phyloP scores from a whole-genome alignment of 2,329 filamentous ascomycete species.

The Scedosporium apiospermum region DNA sequence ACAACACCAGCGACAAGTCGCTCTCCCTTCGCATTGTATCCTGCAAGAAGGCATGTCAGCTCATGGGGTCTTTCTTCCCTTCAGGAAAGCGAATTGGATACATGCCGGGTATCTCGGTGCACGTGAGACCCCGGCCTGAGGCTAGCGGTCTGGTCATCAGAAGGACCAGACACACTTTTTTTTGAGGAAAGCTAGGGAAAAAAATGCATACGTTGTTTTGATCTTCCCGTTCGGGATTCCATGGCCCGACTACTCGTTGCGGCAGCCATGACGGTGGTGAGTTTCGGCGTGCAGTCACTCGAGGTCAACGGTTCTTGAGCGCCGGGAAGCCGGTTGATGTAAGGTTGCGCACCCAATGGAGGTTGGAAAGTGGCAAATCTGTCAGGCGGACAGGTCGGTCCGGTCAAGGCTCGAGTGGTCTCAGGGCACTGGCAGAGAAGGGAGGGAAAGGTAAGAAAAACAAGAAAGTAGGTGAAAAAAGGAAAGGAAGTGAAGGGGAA shows the following conservation, averaged over 20 bases:
- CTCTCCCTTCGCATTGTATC: conserved; percentile 86
- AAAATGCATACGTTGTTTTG: conserved; percentile 65
- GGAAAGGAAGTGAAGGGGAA: conserved; percentile 7
- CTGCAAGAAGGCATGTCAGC: conserved; percentile 35
- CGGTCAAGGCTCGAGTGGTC: neutral
- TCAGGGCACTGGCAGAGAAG: neutral
- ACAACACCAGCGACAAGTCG: conserved; percentile 92
- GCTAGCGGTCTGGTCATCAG: neutral
- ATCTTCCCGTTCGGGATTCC: conserved; percentile 68
- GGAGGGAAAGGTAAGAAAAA: conserved; percentile 5
- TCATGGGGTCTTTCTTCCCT: neutral
- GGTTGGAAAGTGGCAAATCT: neutral
- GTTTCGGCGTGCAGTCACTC: neutral
- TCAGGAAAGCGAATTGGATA: too few relatives aligned
- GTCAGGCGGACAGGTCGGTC: neutral
- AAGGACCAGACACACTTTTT: neutral
- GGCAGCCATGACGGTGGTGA: conserved; percentile 2
- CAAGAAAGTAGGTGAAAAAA: conserved; percentile 4
- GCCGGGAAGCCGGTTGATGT: neutral
- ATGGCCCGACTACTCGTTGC: conserved; percentile 41
- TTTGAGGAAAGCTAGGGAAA: conserved; percentile 1
- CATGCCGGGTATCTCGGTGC: neutral
- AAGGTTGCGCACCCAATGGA: neutral
- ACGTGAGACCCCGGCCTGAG: neutral
- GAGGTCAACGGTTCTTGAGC: neutral